Conservation (phyloP, 2,329 filamentous ascomycete species). For the Talaromyces rugulosus region DNA sequence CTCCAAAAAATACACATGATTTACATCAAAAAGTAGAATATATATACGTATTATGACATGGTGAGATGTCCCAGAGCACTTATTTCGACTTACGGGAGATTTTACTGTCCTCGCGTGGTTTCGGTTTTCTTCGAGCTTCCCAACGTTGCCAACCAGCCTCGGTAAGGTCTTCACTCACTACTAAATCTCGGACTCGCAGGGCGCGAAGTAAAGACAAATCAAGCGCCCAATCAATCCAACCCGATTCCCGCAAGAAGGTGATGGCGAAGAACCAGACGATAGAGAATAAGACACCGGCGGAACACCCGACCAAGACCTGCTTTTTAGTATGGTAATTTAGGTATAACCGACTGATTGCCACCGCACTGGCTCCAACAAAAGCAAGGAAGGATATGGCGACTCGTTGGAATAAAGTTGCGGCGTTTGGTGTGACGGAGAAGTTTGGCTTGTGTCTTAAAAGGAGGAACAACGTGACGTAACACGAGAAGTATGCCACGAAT, state of each 20-base stretch:
- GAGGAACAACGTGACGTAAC: constrained; percentile 80
- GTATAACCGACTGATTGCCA: constrained; percentile 82
- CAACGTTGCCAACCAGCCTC: constrained; percentile 94
- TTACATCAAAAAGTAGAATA: neutral
- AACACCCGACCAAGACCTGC: constrained; percentile 79
- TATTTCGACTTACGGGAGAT: constrained; percentile 25
- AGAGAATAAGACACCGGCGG: constrained; percentile 67
- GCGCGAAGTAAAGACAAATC: constrained; percentile 61
- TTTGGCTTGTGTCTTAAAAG: constrained; percentile 70
- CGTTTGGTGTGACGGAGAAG: constrained; percentile 39
- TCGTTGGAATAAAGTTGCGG: constrained; percentile 50
- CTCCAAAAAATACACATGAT: too few relatives aligned
- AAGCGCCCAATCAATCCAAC: constrained; percentile 68
- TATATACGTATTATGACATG: neutral
- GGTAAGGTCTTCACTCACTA: constrained; percentile 80
- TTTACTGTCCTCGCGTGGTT: constrained; percentile 22
- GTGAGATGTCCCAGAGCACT: constrained; percentile 3
- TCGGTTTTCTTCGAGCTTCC: constrained; percentile 54
- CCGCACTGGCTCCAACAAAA: constrained; percentile 59
- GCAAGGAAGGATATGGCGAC: constrained; percentile 54
- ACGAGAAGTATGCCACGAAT: constrained; percentile 86
- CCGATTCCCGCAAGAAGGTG: constrained; percentile 59
- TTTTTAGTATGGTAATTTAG: constrained; percentile 85
- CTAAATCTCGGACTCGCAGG: constrained; percentile 74
- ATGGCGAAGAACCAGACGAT: constrained; percentile 75